Conservation (phyloP, 495 filamentous ascomycete species). For the Trichoderma virens region DNA sequence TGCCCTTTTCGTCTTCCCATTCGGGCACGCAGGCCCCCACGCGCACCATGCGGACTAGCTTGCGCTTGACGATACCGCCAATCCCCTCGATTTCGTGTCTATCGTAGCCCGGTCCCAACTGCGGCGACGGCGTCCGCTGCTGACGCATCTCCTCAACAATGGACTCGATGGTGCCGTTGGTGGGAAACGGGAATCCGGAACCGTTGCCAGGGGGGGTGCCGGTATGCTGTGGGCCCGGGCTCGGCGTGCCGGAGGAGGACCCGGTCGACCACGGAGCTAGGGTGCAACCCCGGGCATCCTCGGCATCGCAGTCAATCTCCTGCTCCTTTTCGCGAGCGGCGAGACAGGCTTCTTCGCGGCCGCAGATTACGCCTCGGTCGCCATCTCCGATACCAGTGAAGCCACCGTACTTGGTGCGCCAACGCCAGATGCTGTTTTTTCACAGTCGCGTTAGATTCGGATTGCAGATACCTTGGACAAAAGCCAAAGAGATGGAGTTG, state of each 20-base stretch:
- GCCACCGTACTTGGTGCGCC: conserved; percentile 78
- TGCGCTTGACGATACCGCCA: conserved; percentile 76
- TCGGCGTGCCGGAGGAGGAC: conserved; percentile 11
- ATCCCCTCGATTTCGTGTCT: conserved; percentile 82
- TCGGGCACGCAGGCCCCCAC: conserved; percentile 78
- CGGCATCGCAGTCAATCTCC: conserved; percentile 70
- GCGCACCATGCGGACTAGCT: conserved; percentile 62
- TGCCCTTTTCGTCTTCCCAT: conserved; percentile 68
- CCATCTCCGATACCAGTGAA: conserved; percentile 83
- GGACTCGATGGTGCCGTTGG: conserved; percentile 6
- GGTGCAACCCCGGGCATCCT: conserved; percentile 42
- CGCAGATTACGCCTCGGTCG: conserved; percentile 77
- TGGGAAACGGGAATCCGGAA: neutral
- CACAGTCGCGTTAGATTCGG: neutral
- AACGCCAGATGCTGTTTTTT: conserved; percentile 66
- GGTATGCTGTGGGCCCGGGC: conserved; percentile 8
- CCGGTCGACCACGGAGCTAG: conserved; percentile 16
- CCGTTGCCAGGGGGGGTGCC: conserved; percentile 7
- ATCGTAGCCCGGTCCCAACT: conserved; percentile 57
- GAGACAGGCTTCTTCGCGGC: conserved; percentile 59
- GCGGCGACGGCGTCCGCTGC: conserved; percentile 31
- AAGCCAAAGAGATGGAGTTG: neutral
- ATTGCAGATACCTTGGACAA: neutral
- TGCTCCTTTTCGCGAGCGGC: conserved; percentile 66
- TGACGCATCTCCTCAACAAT: conserved; percentile 12